phyloP scores from a whole-genome alignment of 2,329 filamentous ascomycete genomes.

The Claviceps monticola region DNA sequence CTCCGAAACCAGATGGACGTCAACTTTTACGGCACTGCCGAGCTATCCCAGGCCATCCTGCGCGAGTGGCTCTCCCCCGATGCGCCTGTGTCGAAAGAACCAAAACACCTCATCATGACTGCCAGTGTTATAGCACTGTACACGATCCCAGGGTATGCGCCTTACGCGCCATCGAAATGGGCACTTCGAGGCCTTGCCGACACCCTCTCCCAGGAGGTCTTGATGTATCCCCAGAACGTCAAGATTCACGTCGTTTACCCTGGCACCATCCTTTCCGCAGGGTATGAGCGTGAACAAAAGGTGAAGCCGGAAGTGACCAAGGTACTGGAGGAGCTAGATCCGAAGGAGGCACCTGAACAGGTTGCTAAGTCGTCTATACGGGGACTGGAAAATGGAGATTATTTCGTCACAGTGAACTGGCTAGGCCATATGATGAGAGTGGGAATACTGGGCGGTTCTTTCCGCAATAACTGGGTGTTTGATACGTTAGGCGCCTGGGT shows the following conservation, averaged over 20 bases:
- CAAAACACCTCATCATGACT: conserved; percentile 79
- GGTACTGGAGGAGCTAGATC: conserved; percentile 70
- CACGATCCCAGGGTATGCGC: conserved; percentile 65
- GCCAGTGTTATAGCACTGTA: conserved; percentile 63
- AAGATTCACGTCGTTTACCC: conserved; percentile 73
- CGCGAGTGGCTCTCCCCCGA: conserved; percentile 54
- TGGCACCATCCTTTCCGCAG: conserved; percentile 66
- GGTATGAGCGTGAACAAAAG: conserved; percentile 60
- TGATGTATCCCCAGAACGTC: conserved; percentile 74
- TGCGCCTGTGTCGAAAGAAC: conserved; percentile 28
- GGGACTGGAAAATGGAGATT: conserved; percentile 68
- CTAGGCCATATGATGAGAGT: conserved; percentile 61
- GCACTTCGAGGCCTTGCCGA: conserved; percentile 77
- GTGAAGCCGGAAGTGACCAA: conserved; percentile 71
- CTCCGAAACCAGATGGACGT: conserved; percentile 75
- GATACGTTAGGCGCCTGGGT: conserved; percentile 45
- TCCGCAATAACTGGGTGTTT: conserved; percentile 44
- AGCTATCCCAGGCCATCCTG: conserved; percentile 71
- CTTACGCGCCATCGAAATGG: conserved; percentile 75
- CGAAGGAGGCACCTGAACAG: conserved; percentile 60
- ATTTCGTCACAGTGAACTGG: conserved; percentile 62
- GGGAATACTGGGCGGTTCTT: conserved; percentile 37
- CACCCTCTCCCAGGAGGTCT: conserved; percentile 66
- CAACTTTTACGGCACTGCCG: conserved; percentile 78
- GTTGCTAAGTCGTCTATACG: conserved; percentile 58